Evolutionary conservation across 106 monocot species (phyloP).

Genomic region (Alisma plantagoaquatica): DNA sequence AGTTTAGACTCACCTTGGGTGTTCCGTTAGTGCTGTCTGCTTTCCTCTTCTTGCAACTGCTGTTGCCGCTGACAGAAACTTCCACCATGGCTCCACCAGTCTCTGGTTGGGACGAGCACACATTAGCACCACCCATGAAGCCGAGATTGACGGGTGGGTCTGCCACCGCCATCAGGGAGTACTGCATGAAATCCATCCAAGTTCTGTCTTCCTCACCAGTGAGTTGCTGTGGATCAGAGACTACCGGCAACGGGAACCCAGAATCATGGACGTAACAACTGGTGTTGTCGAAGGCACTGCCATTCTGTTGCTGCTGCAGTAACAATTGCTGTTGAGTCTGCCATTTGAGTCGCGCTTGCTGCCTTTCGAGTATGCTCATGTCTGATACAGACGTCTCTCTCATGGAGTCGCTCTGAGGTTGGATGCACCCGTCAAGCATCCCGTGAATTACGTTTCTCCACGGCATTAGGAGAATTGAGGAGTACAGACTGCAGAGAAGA

Average conservation of each 20-base stretch:
- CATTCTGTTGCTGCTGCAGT: not conserved
- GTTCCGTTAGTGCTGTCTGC: too few relatives aligned
- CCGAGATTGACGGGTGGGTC: not conserved
- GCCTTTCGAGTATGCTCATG: not conserved
- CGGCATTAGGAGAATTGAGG: not conserved
- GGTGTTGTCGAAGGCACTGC: not conserved
- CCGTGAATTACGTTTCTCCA: constrained; percentile 1
- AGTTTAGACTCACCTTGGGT: not conserved
- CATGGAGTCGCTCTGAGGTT: too few relatives aligned
- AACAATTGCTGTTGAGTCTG: constrained; percentile 1
- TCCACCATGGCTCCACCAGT: not conserved
- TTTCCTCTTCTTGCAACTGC: constrained; percentile 5
- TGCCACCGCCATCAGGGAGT: not conserved
- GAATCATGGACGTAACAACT: not conserved
- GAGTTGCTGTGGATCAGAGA: too few relatives aligned
- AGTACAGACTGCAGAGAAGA: not conserved
- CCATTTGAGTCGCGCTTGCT: constrained; percentile 2
- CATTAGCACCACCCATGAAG: not conserved
- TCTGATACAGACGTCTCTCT: too few relatives aligned
- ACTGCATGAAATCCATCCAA: not conserved
- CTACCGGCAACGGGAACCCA: not conserved
- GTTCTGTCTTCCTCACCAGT: not conserved
- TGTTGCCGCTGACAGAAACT: not conserved
- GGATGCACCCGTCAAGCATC: constrained; percentile 1
- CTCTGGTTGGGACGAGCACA: not conserved